phyloP scores from a whole-genome alignment of 768 basidiomycete genomes.

The Phylloporus sp. region DNA sequence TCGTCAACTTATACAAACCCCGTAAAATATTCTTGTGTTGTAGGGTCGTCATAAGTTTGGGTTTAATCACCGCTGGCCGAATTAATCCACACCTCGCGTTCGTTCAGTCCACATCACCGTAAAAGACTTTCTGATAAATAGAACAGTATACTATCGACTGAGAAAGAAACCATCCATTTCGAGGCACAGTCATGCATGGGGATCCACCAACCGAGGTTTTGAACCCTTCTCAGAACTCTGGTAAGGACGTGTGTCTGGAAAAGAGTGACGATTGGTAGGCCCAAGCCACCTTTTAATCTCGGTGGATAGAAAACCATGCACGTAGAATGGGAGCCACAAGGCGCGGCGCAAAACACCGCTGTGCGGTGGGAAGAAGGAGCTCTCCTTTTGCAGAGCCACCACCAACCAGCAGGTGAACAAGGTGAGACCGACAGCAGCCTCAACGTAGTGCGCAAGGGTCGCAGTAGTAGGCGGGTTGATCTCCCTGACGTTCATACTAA shows the following conservation, averaged over 20 bases:
- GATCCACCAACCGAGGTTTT: background rate
- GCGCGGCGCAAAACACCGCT: slow-evolving; percentile 10
- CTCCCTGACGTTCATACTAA: slow-evolving; percentile 29
- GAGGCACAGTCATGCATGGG: background rate
- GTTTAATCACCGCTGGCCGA: background rate
- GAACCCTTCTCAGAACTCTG: background rate
- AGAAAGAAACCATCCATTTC: background rate
- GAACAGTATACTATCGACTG: background rate
- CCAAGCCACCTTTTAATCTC: background rate
- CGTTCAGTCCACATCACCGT: background rate
- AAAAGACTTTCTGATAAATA: background rate
- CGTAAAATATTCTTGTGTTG: background rate
- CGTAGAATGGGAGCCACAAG: slow-evolving; percentile 22
- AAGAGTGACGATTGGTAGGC: background rate
- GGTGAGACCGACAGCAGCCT: slow-evolving; percentile 42
- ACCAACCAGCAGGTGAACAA: slow-evolving; percentile 50
- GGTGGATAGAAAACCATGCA: slow-evolving; percentile 1
- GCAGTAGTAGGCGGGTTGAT: slow-evolving; percentile 21
- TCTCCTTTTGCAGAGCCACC: slow-evolving; percentile 43
- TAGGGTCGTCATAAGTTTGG: background rate
- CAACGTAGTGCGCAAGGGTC: slow-evolving; percentile 39
- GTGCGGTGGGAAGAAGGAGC: slow-evolving; percentile 5
- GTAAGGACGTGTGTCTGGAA: background rate
- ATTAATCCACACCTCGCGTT: background rate
- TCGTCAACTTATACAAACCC: background rate